Evolutionary conservation across 148 eudicot genomes (phyloP).

Genomic region (Mesembryanthemum crystallinum): DNA sequence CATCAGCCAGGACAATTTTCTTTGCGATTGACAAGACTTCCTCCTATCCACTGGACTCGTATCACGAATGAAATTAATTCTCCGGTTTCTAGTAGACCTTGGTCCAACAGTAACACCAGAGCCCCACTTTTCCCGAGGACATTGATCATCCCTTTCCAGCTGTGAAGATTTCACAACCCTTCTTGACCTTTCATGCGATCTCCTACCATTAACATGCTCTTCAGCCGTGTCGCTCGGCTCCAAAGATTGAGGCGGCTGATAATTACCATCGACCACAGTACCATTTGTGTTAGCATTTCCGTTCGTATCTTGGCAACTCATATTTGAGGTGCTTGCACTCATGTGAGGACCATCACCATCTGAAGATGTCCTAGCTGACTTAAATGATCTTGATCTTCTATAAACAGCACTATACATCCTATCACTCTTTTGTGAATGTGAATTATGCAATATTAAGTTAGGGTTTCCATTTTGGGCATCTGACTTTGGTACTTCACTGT

Average conservation of each 20-base stretch:
- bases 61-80: constrained; percentile 56
- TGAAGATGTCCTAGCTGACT: constrained; percentile 38
- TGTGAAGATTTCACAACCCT: constrained; percentile 30
- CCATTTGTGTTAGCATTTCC: constrained; percentile 29
- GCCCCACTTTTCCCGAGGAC: constrained; percentile 49
- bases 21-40: constrained; percentile 56
- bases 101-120: constrained; percentile 53
- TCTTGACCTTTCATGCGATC: constrained; percentile 39
- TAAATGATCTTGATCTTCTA: constrained; percentile 72
- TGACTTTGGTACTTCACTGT: constrained; percentile 32
- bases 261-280: constrained; percentile 30
- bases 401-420: constrained; percentile 83
- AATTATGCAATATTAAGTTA: constrained; percentile 28
- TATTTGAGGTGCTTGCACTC: constrained; percentile 51
- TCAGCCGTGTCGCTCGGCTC: constrained; percentile 26
- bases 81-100: constrained; percentile 76
- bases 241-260: constrained; percentile 32
- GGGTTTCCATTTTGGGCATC: constrained; percentile 28
- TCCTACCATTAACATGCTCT: constrained; percentile 32
- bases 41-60: constrained; percentile 49
- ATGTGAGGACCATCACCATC: constrained; percentile 37
- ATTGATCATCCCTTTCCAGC: constrained; percentile 39
- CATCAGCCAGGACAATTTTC: constrained; percentile 80
- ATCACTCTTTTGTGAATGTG: constrained; percentile 41
- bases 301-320: constrained; percentile 35